These are phyloP conservation scores for Kluyveromyces siamensis DNA, from an alignment of 805 yeast genomes.

Conservation along the genomic window DNA sequence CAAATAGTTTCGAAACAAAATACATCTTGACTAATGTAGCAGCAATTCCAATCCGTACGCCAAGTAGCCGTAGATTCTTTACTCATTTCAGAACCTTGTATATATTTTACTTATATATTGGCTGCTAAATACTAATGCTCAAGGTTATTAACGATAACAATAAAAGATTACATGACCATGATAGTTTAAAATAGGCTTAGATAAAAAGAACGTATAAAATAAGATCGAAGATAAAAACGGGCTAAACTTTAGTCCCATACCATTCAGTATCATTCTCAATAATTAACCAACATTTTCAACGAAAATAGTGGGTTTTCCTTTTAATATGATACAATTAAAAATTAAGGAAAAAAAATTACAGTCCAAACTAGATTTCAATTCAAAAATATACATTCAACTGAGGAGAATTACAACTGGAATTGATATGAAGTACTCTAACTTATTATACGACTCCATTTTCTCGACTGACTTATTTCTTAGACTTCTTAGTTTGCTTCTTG, in stretches of 20 bases:
- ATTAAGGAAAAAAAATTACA: neutral
- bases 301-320: neutral
- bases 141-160: neutral
- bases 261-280: neutral
- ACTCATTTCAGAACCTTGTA: neutral
- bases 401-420: neutral
- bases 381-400: neutral
- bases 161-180: constrained; percentile 4
- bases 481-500: constrained; percentile 35
- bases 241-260: neutral
- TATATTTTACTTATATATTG: neutral
- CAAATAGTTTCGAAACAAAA: no score
- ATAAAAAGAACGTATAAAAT: constrained; percentile 1
- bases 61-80: neutral
- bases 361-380: neutral
- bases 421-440: neutral
- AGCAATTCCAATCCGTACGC: no score
- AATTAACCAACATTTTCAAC: neutral
- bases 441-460: neutral
- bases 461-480: constrained; percentile 13
- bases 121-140: neutral
- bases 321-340: neutral
- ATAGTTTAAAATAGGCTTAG: constrained; percentile 3
- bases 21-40: no score
- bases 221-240: neutral